Evolutionary conservation across 257 asterid species (phyloP).

Genomic region (Primulina tabacum): DNA sequence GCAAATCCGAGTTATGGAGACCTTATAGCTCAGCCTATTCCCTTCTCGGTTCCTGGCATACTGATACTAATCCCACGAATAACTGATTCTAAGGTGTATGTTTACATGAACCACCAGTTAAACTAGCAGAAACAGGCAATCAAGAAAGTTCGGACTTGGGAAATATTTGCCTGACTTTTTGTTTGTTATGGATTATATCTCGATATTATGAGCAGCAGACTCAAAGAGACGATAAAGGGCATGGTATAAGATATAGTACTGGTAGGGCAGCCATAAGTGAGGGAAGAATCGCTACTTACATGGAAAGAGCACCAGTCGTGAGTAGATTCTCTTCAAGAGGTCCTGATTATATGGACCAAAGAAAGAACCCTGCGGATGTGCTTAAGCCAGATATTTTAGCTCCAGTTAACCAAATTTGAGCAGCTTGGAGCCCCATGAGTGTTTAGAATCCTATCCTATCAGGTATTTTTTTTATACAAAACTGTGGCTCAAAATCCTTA

Average conservation of each 20-base stretch:
- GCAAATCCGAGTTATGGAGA: slow-evolving; percentile 84
- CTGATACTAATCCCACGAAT: slow-evolving; percentile 61
- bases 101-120: slow-evolving; percentile 2
- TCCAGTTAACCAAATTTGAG: slow-evolving; percentile 96
- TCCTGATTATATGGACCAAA: slow-evolving; percentile 64
- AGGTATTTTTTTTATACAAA: slow-evolving; percentile 35
- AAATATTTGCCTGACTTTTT: background rate
- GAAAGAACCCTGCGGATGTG: slow-evolving; percentile 63
- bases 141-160: background rate
- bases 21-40: slow-evolving; percentile 85
- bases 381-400: slow-evolving; percentile 93
- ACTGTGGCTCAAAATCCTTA: background rate
- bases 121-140: slow-evolving; percentile 3
- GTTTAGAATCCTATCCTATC: slow-evolving; percentile 54
- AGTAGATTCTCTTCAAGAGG: slow-evolving; percentile 95
- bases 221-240: slow-evolving; percentile 42
- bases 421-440: slow-evolving; percentile 98
- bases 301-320: slow-evolving; percentile 67
- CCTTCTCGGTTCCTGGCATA: slow-evolving; percentile 74
- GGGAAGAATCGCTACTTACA: slow-evolving; percentile 70
- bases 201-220: slow-evolving; percentile 65
- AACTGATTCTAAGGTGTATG: slow-evolving; percentile 56
- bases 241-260: slow-evolving; percentile 38
- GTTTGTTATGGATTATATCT: slow-evolving; percentile 42
- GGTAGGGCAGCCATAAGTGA: slow-evolving; percentile 83